phyloP scores from a whole-genome alignment of 2,329 filamentous ascomycete species.

The Tympanopsis confertula region DNA sequence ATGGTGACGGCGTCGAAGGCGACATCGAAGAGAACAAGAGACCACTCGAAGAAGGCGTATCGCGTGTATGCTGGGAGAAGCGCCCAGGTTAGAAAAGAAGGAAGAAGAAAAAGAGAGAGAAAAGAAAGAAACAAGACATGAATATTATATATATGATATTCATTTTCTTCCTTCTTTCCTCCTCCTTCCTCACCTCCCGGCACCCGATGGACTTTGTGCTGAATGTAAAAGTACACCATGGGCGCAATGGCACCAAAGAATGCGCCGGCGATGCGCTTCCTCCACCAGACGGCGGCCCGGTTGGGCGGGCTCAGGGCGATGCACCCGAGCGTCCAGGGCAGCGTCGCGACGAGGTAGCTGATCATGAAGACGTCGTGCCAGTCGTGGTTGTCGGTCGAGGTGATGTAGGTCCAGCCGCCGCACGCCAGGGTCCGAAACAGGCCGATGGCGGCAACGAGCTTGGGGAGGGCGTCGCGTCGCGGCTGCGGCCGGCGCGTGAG shows the following conservation, averaged over 20 bases:
- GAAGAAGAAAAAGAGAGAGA: background rate
- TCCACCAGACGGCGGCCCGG: conserved; percentile 69
- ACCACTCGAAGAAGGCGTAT: conserved; percentile 97
- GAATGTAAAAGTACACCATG: conserved; percentile 92
- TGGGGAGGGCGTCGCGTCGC: conserved; percentile 58
- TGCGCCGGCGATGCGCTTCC: conserved; percentile 68
- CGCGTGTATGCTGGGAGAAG: conserved; percentile 70
- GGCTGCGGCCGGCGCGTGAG: conserved; percentile 61
- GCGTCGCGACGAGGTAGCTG: conserved; percentile 82
- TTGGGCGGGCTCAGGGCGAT: conserved; percentile 80
- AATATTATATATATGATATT: too few species aligned
- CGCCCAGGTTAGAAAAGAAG: conserved; percentile 1
- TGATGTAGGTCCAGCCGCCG: conserved; percentile 96
- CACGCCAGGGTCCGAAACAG: conserved; percentile 84
- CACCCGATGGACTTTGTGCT: conserved; percentile 92
- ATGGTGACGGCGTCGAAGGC: conserved; percentile 92
- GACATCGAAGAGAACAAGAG: conserved; percentile 86
- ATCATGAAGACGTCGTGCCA: conserved; percentile 99
- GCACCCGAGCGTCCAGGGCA: conserved; percentile 91
- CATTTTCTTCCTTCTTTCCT: background rate
- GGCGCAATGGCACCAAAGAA: conserved; percentile 90
- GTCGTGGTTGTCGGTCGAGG: conserved; percentile 93
- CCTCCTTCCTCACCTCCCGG: conserved; percentile 62
- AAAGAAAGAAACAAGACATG: conserved; percentile 4
- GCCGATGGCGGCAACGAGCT: conserved; percentile 69